These are phyloP conservation scores for Hypericum androsaemum DNA, from an alignment of 345 rosid genomes.

Conservation along the genomic window DNA sequence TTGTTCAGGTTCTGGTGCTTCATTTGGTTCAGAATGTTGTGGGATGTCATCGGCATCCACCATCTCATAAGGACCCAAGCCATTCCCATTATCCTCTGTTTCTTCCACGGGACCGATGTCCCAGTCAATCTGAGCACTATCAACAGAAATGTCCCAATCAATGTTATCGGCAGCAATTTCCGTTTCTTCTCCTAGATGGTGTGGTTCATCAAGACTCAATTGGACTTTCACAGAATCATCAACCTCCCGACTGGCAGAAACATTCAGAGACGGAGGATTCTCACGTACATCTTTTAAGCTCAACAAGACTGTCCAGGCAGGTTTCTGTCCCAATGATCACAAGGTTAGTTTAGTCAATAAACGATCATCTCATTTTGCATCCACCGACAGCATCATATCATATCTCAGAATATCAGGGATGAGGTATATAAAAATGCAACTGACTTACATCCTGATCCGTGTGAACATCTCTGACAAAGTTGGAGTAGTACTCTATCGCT, in stretches of 20 bases:
- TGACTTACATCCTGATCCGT: conserved; percentile 74
- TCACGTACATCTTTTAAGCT: conserved; percentile 62
- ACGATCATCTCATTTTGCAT: conserved; percentile 2
- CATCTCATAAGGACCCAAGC: conserved; percentile 82
- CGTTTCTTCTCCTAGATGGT: conserved; percentile 26
- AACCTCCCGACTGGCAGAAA: conserved; percentile 45
- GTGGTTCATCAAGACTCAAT: conserved; percentile 28
- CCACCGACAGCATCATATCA: neutral
- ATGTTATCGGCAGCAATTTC: conserved; percentile 45
- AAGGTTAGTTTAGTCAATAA: conserved; percentile 10
- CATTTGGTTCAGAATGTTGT: conserved; percentile 30
- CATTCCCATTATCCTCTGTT: conserved; percentile 63
- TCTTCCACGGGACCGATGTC: conserved; percentile 80
- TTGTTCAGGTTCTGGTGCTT: conserved; percentile 29
- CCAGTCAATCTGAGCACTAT: conserved; percentile 79
- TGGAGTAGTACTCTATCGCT: conserved; percentile 74
- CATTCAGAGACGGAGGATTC: conserved; percentile 64
- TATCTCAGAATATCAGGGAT: too few relatives aligned
- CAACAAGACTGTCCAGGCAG: conserved; percentile 33
- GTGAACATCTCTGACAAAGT: conserved; percentile 75
- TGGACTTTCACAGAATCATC: conserved; percentile 33
- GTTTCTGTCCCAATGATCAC: conserved; percentile 47
- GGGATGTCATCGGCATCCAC: conserved; percentile 70
- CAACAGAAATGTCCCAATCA: conserved; percentile 93
- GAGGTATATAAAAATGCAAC: neutral